A percentile compares a stretch with the other conserved stretches of the same genome.
Evolutionary conservation across 768 basidiomycete genomes (phyloP).

Genomic region (Lentinula guzmanii): DNA sequence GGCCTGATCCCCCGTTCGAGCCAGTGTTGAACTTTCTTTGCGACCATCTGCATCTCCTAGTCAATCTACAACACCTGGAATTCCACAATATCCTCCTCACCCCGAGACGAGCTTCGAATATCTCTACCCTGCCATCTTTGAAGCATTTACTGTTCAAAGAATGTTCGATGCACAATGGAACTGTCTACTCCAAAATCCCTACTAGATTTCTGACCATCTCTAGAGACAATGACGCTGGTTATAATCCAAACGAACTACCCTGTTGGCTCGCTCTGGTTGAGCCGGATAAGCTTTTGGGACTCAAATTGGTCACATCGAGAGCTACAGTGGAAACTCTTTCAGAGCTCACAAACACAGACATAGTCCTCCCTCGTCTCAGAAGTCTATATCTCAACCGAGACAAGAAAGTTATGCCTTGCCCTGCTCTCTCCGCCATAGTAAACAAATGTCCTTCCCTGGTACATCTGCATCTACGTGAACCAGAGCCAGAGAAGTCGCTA

Average conservation of each 20-base stretch:
- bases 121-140: slow-evolving; percentile 6
- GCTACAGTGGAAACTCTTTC: slow-evolving; percentile 5
- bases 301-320: slow-evolving; percentile 1
- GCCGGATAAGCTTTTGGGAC: slow-evolving; percentile 1
- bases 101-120: background rate
- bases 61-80: slow-evolving; percentile 3
- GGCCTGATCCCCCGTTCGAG: slow-evolving; percentile 7
- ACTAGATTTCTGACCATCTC: slow-evolving; percentile 2
- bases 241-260: background rate
- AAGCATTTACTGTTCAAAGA: slow-evolving; percentile 1
- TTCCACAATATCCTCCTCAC: slow-evolving; percentile 2
- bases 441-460: background rate
- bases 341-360: slow-evolving; percentile 3
- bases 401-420: background rate
- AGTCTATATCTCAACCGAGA: slow-evolving; percentile 4
- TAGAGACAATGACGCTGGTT: background rate
- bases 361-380: slow-evolving; percentile 1
- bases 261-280: slow-evolving; percentile 10
- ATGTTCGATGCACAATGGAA: slow-evolving; percentile 1
- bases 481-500: background rate
- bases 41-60: slow-evolving; percentile 1
- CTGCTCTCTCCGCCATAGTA: background rate
- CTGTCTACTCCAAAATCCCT: background rate
- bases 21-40: slow-evolving; percentile 3
- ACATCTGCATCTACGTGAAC: background rate